phyloP scores from a whole-genome alignment of 2,329 filamentous ascomycete species.

The Trichophyton mentagrophytes region DNA sequence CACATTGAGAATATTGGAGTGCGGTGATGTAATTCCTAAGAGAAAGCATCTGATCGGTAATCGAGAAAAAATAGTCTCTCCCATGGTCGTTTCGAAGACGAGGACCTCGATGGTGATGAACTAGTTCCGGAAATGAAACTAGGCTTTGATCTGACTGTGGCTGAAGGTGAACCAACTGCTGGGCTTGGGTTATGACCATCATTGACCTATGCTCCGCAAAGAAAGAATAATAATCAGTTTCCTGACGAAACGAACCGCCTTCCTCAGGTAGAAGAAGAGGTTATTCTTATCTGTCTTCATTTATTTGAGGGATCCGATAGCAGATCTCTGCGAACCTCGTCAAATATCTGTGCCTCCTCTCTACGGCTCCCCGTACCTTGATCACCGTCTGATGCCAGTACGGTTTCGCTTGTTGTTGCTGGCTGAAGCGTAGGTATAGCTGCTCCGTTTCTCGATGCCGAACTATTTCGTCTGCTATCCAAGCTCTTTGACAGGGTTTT shows the following conservation, averaged over 20 bases:
- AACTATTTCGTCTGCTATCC: slow-evolving; percentile 81
- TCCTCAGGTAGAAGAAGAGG: not conserved
- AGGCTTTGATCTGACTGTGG: not conserved
- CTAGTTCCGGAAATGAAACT: not conserved
- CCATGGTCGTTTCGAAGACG: slow-evolving; percentile 25
- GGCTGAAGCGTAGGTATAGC: slow-evolving; percentile 20
- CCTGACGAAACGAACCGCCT: slow-evolving; percentile 2
- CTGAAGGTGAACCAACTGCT: not conserved
- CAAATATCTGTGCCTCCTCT: slow-evolving; percentile 31
- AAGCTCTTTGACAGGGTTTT: slow-evolving; percentile 75
- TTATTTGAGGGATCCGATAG: slow-evolving; percentile 28
- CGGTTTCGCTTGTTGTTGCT: slow-evolving; percentile 26
- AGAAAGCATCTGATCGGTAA: slow-evolving; percentile 20
- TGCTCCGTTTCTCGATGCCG: slow-evolving; percentile 62
- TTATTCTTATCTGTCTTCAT: not conserved
- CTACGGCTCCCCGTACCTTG: slow-evolving; percentile 21
- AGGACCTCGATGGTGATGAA: slow-evolving; percentile 18
- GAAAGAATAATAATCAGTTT: slow-evolving; percentile 10
- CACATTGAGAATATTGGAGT: not conserved
- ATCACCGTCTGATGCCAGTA: slow-evolving; percentile 26
- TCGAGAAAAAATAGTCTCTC: slow-evolving; percentile 34
- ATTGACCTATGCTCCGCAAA: slow-evolving; percentile 10
- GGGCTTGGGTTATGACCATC: not conserved
- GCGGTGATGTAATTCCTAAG: not conserved
- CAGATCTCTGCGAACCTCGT: slow-evolving; percentile 39